phyloP scores from a whole-genome alignment of 2,329 filamentous ascomycete genomes.

The Fusarium cyanostomum region DNA sequence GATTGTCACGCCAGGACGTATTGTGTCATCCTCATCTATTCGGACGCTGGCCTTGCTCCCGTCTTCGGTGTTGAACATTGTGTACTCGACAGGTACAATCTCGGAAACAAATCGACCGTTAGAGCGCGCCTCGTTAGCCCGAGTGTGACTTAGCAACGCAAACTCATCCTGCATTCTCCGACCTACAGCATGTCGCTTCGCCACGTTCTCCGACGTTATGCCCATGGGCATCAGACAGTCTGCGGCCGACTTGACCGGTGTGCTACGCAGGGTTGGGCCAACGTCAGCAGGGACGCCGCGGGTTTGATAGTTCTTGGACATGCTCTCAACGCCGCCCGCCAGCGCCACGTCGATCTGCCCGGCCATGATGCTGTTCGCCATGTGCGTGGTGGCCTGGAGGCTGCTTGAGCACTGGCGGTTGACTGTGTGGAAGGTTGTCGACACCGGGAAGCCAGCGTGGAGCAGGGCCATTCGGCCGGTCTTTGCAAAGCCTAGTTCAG shows the following conservation, averaged over 20 bases:
- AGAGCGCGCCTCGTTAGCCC: constrained; percentile 74
- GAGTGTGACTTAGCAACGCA: constrained; percentile 75
- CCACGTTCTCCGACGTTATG: constrained; percentile 89
- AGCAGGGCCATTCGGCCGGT: constrained; percentile 88
- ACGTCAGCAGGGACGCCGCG: constrained; percentile 81
- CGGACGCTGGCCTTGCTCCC: constrained; percentile 66
- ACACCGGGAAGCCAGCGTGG: constrained; percentile 77
- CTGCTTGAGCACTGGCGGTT: constrained; percentile 88
- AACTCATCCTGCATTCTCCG: constrained; percentile 83
- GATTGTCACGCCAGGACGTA: constrained; percentile 53
- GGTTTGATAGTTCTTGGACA: constrained; percentile 88
- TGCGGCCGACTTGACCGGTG: constrained; percentile 70
- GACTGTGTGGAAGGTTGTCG: constrained; percentile 81
- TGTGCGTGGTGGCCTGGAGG: constrained; percentile 77
- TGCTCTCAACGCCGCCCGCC: constrained; percentile 92
- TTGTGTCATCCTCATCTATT: constrained; percentile 68
- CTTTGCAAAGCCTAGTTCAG: constrained; percentile 88
- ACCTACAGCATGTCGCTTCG: constrained; percentile 75
- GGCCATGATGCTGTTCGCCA: constrained; percentile 78
- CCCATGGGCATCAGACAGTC: constrained; percentile 97
- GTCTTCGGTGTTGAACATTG: background rate
- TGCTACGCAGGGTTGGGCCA: constrained; percentile 76
- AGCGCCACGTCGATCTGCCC: constrained; percentile 78
- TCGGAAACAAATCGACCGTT: constrained; percentile 77
- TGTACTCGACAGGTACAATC: constrained; percentile 72